phyloP scores from a whole-genome alignment of 2,329 filamentous ascomycete genomes.

The Curvularia lunata region DNA sequence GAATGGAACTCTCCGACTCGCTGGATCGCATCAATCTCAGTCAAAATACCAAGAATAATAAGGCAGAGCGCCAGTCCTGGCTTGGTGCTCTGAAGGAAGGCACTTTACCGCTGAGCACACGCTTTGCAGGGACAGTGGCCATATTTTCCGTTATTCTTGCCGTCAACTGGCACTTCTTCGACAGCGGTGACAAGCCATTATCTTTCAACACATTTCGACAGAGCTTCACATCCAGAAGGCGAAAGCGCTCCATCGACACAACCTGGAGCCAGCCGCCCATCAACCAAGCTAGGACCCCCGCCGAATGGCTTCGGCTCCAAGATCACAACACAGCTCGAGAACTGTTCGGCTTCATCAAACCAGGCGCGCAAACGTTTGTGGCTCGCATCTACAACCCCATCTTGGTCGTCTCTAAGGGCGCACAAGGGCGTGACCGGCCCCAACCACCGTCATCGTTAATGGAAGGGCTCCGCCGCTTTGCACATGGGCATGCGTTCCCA shows the following conservation, averaged over 20 bases:
- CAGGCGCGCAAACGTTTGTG: slow-evolving; percentile 72
- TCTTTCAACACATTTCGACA: slow-evolving; percentile 33
- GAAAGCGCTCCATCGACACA: slow-evolving; percentile 20
- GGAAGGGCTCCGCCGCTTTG: slow-evolving; percentile 56
- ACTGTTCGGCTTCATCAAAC: slow-evolving; percentile 77
- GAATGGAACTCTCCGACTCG: slow-evolving; percentile 77
- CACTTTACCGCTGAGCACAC: slow-evolving; percentile 71
- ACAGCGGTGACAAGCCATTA: slow-evolving; percentile 56
- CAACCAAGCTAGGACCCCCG: slow-evolving; percentile 77
- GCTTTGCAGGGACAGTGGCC: slow-evolving; percentile 75
- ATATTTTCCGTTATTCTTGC: slow-evolving; percentile 75
- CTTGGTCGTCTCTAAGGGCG: slow-evolving; percentile 72
- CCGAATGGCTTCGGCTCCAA: slow-evolving; percentile 77
- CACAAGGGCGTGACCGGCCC: slow-evolving; percentile 66
- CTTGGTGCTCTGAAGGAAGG: slow-evolving; percentile 67
- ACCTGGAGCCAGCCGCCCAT: slow-evolving; percentile 60
- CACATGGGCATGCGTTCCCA: slow-evolving; percentile 70
- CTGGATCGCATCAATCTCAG: slow-evolving; percentile 56
- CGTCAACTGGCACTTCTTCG: slow-evolving; percentile 80
- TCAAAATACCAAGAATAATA: slow-evolving; percentile 54
- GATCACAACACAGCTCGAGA: slow-evolving; percentile 80
- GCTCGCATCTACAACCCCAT: slow-evolving; percentile 77
- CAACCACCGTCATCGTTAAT: slow-evolving; percentile 58
- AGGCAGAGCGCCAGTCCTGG: slow-evolving; percentile 61
- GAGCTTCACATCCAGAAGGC: slow-evolving; percentile 32